A percentile compares a stretch with the other conserved stretches of the same genome.
These are phyloP conservation scores for Russula sp. DNA, from an alignment of 768 basidiomycete genomes.

Conservation along the genomic window DNA sequence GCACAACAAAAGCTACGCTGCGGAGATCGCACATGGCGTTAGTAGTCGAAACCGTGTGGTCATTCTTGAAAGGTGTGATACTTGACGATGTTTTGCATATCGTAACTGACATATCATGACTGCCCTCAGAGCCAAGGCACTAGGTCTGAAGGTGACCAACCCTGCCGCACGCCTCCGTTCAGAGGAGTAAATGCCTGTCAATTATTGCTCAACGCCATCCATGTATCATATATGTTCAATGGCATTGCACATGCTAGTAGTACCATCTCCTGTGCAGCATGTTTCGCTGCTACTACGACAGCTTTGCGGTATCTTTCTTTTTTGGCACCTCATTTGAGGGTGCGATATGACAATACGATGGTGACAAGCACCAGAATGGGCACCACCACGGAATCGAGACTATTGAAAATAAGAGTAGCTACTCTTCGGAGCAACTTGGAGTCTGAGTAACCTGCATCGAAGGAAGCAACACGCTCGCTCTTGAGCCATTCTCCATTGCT, in stretches of 20 bases:
- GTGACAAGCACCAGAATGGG: background rate
- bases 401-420: background rate
- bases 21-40: conserved; percentile 95
- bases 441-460: conserved; percentile 25
- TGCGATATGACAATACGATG: background rate
- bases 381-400: background rate
- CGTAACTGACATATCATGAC: background rate
- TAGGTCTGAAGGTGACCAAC: conserved; percentile 94
- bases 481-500: too few species aligned
- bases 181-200: conserved; percentile 64
- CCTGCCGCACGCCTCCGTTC: conserved; percentile 86
- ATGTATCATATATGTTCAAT: conserved; percentile 45
- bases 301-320: conserved; percentile 40
- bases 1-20: conserved; percentile 96
- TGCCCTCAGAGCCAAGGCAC: conserved; percentile 60
- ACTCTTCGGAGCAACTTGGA: conserved; percentile 28
- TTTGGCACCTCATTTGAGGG: conserved; percentile 29
- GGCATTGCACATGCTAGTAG: conserved; percentile 3
- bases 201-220: conserved; percentile 32
- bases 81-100: background rate
- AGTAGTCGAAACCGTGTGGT: conserved; percentile 89
- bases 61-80: conserved; percentile 73
- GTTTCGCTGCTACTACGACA: conserved; percentile 28
- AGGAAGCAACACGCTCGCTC: too few species aligned
- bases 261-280: background rate